A percentile compares a stretch with the other conserved stretches of the same genome.
Evolutionary conservation across 139 green algal species (phyloP).

Genomic region (Nannochloris sp.): DNA sequence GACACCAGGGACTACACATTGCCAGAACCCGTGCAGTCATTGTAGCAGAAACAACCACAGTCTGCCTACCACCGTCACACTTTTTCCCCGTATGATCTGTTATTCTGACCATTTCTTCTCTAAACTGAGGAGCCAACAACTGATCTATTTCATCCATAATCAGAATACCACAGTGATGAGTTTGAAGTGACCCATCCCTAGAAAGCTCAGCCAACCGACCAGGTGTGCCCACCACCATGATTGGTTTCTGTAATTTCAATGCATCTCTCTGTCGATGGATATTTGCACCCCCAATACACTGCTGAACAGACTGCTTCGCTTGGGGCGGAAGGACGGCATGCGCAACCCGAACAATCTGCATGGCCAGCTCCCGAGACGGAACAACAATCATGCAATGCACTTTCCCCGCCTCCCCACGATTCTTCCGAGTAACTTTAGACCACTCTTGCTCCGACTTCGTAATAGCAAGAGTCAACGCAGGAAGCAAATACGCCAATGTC

Average conservation of each 20-base stretch:
- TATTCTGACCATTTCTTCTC: conserved; percentile 69
- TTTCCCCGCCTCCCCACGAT: conserved; percentile 8
- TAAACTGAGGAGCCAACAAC: conserved; percentile 74
- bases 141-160: conserved; percentile 77
- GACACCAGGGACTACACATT: conserved; percentile 46
- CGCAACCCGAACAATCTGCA: conserved; percentile 80
- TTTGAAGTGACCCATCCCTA: conserved; percentile 42
- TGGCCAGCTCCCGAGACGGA: conserved; percentile 87
- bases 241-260: conserved; percentile 64
- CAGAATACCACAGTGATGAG: conserved; percentile 33
- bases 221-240: conserved; percentile 92
- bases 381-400: conserved; percentile 64
- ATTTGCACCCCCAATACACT: conserved; percentile 91
- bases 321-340: conserved; percentile 54
- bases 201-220: conserved; percentile 80
- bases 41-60: conserved; percentile 71
- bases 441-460: conserved; percentile 39
- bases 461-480: conserved; percentile 59
- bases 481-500: conserved; percentile 91
- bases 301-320: conserved; percentile 64
- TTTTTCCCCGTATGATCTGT: conserved; percentile 55
- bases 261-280: conserved; percentile 65
- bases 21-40: conserved; percentile 52
- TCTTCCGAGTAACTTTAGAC: conserved; percentile 19
- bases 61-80: conserved; percentile 40